Evolutionary conservation across 768 basidiomycete genomes (phyloP).

Genomic region (Cantharellus cinnabarinus): DNA sequence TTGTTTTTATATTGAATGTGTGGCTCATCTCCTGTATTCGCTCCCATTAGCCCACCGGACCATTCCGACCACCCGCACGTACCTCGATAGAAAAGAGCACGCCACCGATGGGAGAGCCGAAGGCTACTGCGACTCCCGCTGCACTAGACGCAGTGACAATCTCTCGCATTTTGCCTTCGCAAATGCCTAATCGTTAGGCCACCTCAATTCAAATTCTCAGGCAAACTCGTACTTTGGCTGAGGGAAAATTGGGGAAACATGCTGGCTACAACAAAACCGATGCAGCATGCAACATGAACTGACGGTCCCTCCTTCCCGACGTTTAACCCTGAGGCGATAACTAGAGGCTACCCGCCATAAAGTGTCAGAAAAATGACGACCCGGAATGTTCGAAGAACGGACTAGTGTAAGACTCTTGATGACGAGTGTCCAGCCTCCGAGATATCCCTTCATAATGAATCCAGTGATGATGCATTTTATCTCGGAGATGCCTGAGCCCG

Average conservation of each 20-base stretch:
- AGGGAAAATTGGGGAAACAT: constrained; percentile 62
- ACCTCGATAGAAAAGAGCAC: constrained; percentile 97
- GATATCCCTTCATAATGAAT: constrained; percentile 90
- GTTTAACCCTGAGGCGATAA: constrained; percentile 90
- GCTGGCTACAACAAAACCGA: constrained; percentile 77
- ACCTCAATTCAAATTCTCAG: neutral
- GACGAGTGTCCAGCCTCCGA: constrained; percentile 72
- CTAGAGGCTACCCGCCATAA: constrained; percentile 46
- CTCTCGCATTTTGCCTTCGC: constrained; percentile 41
- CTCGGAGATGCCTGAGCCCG: constrained; percentile 95
- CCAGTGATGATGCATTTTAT: constrained; percentile 96
- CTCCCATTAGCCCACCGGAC: neutral
- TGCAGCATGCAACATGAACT: constrained; percentile 90
- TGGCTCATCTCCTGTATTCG: constrained; percentile 83
- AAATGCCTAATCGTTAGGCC: neutral
- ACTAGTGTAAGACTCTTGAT: constrained; percentile 92
- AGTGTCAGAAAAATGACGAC: constrained; percentile 1
- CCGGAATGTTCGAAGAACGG: constrained; percentile 14
- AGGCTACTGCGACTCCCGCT: constrained; percentile 95
- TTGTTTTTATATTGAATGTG: constrained; percentile 88
- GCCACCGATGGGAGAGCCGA: constrained; percentile 94
- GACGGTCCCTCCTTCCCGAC: constrained; percentile 98
- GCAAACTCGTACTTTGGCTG: constrained; percentile 51
- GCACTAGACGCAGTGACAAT: constrained; percentile 90
- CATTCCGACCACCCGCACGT: constrained; percentile 1